Base-by-base conservation (phyloP, 2,329 filamentous ascomycete species). In the Claviceps pusilla region DNA sequence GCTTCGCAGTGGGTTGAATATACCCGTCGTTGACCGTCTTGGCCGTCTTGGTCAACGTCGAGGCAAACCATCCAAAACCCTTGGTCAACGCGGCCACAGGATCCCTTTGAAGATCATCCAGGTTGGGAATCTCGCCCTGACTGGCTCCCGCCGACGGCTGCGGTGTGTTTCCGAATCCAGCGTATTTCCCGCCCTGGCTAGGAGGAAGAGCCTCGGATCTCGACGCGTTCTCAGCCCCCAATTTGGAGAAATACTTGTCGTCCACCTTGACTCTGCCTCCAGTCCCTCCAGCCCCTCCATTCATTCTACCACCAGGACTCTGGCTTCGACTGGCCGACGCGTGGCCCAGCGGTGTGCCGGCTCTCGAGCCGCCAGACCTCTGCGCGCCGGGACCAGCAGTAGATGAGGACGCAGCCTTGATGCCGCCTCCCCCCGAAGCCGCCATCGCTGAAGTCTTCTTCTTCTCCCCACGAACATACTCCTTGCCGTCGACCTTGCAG, bases 21-120 rank as follows among this genome's bases (percentile, higher is more conserved):
- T 89, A 96, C 39, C 85, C 82, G 60, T 93, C 86, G 67, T 96
- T 95, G 29, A 96, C 85, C 16, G 82, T 87, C 75, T 95, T 94
- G 42, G 90, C 93, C 59, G 87, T 87, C 76, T 93, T 95, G 31
- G 83, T 83, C 46, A 97, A 89, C 12, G 88, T 89, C 39, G 82
- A 86, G 19, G 89, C 80, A 64, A 97, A 89, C 89, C 93, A 97
- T 9, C 91, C 91, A 63, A 97, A 94, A 0, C 91, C 87, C 70
- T 95, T 96, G 33, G 83, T 89, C 61, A 98, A 70, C 16, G 91
- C 89, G 1, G 81, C 90, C 58, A 97, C 76, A 0, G 93, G 90
- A 66, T 98, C 93, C 65, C 84, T 87, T 69, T 95, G 89, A 65
- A 97, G 80, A 54, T 97, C 91, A 54, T 93, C 85, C n/a, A 93